These are phyloP conservation scores for Pseudogymnoascus sp. DNA, from an alignment of 2,329 filamentous ascomycete species.

Conservation along the genomic window DNA sequence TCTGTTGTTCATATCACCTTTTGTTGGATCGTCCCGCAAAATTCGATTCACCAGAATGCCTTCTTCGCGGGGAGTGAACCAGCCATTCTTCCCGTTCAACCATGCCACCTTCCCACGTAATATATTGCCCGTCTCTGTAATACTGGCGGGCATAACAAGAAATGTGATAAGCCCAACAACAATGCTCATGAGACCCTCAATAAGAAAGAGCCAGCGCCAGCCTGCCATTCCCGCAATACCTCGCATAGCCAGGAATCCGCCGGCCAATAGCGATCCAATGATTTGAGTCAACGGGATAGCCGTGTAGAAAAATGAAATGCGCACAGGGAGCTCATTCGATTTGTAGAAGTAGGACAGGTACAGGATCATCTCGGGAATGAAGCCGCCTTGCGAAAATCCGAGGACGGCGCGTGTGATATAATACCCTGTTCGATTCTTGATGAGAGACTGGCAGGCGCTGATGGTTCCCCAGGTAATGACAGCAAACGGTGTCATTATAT, in stretches of 20 bases:
- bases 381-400: constrained; percentile 16
- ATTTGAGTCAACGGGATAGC: neutral
- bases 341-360: constrained; percentile 19
- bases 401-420: constrained; percentile 12
- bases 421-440: constrained; percentile 21
- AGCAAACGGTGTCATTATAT: constrained; percentile 42
- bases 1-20: constrained; percentile 40
- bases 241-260: constrained; percentile 45
- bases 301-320: constrained; percentile 17
- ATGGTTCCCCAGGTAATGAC: constrained; percentile 43
- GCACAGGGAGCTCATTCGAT: constrained; percentile 15
- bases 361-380: constrained; percentile 20
- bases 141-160: constrained; percentile 50
- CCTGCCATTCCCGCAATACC: constrained; percentile 44
- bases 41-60: constrained; percentile 59
- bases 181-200: constrained; percentile 39
- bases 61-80: constrained; percentile 55
- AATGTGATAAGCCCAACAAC: constrained; percentile 44
- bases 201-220: constrained; percentile 46
- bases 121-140: constrained; percentile 44
- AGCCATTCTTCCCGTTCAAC: constrained; percentile 50
- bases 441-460: constrained; percentile 36
- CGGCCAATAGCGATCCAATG: constrained; percentile 47
- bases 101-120: constrained; percentile 33
- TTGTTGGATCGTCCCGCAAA: constrained; percentile 43